Evolutionary conservation across 2,329 filamentous ascomycete species (phyloP), one percentile per base, ranked within the genome.

Genomic region (Penicillium oxalicum): DNA sequence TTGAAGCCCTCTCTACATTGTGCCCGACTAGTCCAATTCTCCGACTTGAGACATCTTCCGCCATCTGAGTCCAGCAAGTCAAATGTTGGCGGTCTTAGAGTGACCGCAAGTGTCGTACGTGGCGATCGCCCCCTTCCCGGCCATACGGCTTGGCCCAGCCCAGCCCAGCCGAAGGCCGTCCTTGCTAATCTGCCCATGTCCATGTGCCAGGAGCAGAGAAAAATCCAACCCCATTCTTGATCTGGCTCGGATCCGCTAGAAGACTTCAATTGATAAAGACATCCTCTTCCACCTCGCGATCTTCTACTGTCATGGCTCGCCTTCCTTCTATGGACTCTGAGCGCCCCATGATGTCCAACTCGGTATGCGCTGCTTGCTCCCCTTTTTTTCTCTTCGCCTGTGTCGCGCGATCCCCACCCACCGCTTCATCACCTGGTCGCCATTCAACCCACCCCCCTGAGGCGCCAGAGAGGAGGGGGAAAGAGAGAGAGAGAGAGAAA

Each of bases 311-410:
- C 29, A 70, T 71, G 68, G 61, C 67, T 45, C 66, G 69, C 53
- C 68, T 69, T 42, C 58, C 61, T 29, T 79, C 76, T 45, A 63
- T 78, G 9, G 77, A 80, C 45, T 80, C 77, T 35, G 73, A 77
- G 57, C 68, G 77, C 47, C 77, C 77, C 43, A 80, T 80, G 52
- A 78, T 80, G 74, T 70, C 75, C 39, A 72, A 74, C 40, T 77
- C 74, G 51, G 77, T 80, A 73, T 53, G 64, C 53, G 44, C 44
- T 27, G 11, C 32, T 9, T 5, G 35, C 13, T 32, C 35, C 12
- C 43, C 48, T 28, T 44, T 32, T 32, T 33, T 42, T 43, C 51
- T 48, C 44, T 49, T 18, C 18, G 2, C 18, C 18, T 18, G 18
- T 2, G 18, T 18, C 18, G 18, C 18, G 18, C 18, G 18, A 18